These are phyloP conservation scores for Pythium insidiosum DNA, from an alignment of 352 stramenopile species.

Conservation along the genomic window DNA sequence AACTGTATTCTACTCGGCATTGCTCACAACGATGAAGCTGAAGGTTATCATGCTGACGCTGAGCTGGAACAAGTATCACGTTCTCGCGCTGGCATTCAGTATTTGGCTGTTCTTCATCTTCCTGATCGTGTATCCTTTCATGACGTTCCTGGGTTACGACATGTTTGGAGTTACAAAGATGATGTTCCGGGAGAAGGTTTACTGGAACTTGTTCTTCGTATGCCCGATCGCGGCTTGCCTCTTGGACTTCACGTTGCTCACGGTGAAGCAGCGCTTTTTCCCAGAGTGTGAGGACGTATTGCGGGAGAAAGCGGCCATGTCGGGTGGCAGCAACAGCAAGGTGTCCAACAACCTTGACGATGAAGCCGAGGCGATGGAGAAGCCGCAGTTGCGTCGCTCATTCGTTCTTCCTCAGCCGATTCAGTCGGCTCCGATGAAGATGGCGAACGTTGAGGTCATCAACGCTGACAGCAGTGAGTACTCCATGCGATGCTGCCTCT, in stretches of 20 bases:
- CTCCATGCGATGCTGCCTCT: background rate
- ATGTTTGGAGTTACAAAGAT: conserved; percentile 41
- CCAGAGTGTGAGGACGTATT: conserved; percentile 53
- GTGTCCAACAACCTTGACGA: background rate
- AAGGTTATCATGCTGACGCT: conserved; percentile 61
- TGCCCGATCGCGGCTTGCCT: conserved; percentile 34
- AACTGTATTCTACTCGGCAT: conserved; percentile 56
- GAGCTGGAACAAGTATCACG: conserved; percentile 59
- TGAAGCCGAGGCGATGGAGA: too few relatives aligned
- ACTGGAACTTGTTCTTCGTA: conserved; percentile 51
- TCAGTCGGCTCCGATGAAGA: too few relatives aligned
- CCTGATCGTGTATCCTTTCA: conserved; percentile 42
- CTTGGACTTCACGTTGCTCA: conserved; percentile 29
- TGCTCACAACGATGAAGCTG: conserved; percentile 62
- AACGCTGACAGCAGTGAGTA: too few relatives aligned
- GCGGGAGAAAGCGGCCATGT: conserved; percentile 27
- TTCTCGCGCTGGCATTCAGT: conserved; percentile 42
- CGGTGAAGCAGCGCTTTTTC: conserved; percentile 37
- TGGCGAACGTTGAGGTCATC: too few relatives aligned
- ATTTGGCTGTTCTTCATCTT: conserved; percentile 57
- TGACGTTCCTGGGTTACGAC: conserved; percentile 66
- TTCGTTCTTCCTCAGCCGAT: too few relatives aligned
- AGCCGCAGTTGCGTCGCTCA: too few relatives aligned
- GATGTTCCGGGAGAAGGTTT: conserved; percentile 34
- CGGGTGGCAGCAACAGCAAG: conserved; percentile 3